Evolutionary conservation across 1,284 basidiomycete species (phyloP).

Genomic region (Fomitiporia mediterranea): DNA sequence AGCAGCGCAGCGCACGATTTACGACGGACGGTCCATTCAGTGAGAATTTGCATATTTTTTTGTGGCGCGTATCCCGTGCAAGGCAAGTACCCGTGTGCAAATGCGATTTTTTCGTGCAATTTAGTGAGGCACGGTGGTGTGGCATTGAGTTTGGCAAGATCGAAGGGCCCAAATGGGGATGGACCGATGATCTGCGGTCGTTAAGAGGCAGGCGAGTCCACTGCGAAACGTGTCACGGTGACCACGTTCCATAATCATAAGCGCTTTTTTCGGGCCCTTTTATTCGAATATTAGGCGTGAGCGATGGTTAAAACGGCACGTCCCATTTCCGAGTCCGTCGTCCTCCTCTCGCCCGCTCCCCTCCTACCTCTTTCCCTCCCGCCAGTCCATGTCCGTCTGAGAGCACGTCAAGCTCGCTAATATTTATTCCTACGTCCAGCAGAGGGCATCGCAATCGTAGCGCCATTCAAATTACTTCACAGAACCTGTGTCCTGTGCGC

Average conservation of each 20-base stretch:
- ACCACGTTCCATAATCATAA: constrained; percentile 5
- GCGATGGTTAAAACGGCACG: constrained; percentile 7
- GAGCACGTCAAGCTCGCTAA: neutral
- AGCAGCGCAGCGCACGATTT: neutral
- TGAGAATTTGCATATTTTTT: neutral
- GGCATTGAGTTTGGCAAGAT: neutral
- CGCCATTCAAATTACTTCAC: neutral
- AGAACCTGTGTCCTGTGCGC: neutral
- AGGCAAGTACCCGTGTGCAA: neutral
- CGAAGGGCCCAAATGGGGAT: neutral
- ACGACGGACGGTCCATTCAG: neutral
- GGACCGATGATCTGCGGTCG: neutral
- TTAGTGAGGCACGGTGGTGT: no score
- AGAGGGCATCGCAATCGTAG: neutral
- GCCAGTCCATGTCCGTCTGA: neutral
- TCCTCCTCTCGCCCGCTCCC: constrained; percentile 4
- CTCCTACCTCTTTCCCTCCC: neutral
- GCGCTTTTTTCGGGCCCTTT: constrained; percentile 3
- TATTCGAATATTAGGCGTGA: neutral
- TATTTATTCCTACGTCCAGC: neutral
- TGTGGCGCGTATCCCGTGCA: neutral
- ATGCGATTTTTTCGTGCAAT: neutral
- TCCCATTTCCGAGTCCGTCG: neutral
- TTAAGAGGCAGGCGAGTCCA: neutral
- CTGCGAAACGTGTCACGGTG: constrained; percentile 9